Percentiles rank a stretch among this genome's conserved stretches.
phyloP scores from a whole-genome alignment of 2,329 filamentous ascomycete species.

The Penicillium sp. region DNA sequence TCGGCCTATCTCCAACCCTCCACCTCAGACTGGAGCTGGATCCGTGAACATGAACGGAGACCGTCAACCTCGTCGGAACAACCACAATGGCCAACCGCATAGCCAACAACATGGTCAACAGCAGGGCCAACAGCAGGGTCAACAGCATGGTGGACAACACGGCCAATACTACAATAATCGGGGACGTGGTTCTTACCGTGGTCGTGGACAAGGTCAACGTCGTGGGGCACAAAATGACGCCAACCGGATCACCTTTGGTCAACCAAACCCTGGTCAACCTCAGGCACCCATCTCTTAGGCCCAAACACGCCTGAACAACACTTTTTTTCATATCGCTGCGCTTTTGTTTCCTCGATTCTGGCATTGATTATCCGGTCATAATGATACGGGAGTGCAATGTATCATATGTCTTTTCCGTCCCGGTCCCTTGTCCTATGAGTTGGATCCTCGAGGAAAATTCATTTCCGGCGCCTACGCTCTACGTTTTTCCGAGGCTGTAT shows the following conservation, averaged over 20 bases:
- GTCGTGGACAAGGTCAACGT: conserved; percentile 46
- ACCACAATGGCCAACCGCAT: conserved; percentile 26
- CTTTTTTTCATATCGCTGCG: not conserved
- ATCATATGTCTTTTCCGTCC: conserved; percentile 30
- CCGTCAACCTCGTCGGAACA: conserved; percentile 35
- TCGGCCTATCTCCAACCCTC: conserved; percentile 66
- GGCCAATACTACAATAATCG: conserved; percentile 41
- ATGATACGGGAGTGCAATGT: conserved; percentile 28
- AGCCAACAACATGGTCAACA: conserved; percentile 32
- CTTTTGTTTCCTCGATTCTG: not conserved
- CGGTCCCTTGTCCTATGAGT: not conserved
- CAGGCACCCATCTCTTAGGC: conserved; percentile 35
- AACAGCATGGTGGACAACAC: conserved; percentile 6
- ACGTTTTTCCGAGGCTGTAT: conserved; percentile 5
- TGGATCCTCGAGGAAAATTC: conserved; percentile 13
- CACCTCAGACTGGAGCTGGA: conserved; percentile 28
- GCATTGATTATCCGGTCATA: conserved; percentile 16
- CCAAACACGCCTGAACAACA: too few species aligned
- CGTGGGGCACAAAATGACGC: conserved; percentile 37
- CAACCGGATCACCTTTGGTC: conserved; percentile 29
- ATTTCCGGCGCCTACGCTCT: conserved; percentile 19
- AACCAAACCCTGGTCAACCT: conserved; percentile 32
- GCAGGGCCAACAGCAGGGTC: conserved; percentile 28
- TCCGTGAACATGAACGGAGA: conserved; percentile 31
- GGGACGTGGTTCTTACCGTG: conserved; percentile 45